phyloP scores from a whole-genome alignment of 2,329 filamentous ascomycete genomes.

The Teratosphaeria epicoccoides region DNA sequence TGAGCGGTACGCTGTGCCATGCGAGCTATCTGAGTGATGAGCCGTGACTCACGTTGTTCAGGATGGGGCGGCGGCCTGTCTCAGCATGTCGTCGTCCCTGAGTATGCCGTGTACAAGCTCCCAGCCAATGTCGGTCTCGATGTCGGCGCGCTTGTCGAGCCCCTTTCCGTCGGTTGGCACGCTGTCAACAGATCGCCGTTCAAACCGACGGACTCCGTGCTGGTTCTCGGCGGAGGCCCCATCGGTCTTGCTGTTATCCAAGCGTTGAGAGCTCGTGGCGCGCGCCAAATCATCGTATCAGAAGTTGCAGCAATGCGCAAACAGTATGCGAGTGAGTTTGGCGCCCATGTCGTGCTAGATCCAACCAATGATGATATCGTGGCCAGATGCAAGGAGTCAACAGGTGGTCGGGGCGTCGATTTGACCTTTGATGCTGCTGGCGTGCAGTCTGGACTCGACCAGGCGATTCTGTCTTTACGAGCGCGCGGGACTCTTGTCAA shows the following conservation, averaged over 20 bases:
- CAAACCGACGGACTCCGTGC: slow-evolving; percentile 35
- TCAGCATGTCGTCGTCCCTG: slow-evolving; percentile 42
- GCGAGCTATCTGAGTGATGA: not conserved
- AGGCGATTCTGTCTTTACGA: slow-evolving; percentile 39
- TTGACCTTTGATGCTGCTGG: slow-evolving; percentile 45
- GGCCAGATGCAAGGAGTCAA: slow-evolving; percentile 33
- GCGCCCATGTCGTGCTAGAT: slow-evolving; percentile 42
- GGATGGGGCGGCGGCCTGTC: slow-evolving; percentile 43
- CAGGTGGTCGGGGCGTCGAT: slow-evolving; percentile 37
- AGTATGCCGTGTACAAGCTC: slow-evolving; percentile 35
- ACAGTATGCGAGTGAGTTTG: slow-evolving; percentile 41
- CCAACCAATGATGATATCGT: slow-evolving; percentile 41
- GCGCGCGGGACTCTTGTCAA: slow-evolving; percentile 44
- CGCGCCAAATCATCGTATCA: slow-evolving; percentile 43
- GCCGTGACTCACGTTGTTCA: slow-evolving; percentile 4
- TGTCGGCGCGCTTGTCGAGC: slow-evolving; percentile 44
- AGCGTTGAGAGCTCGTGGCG: slow-evolving; percentile 33
- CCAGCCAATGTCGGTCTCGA: slow-evolving; percentile 44
- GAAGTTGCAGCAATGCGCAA: slow-evolving; percentile 40
- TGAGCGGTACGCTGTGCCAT: slow-evolving; percentile 30
- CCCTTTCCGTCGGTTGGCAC: slow-evolving; percentile 46
- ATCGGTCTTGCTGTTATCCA: slow-evolving; percentile 44
- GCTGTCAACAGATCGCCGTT: slow-evolving; percentile 42
- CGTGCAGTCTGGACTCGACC: slow-evolving; percentile 41
- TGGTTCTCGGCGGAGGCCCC: slow-evolving; percentile 44